Conservation (phyloP, 1,284 basidiomycete species). For the Ceratobasidium sp. region DNA sequence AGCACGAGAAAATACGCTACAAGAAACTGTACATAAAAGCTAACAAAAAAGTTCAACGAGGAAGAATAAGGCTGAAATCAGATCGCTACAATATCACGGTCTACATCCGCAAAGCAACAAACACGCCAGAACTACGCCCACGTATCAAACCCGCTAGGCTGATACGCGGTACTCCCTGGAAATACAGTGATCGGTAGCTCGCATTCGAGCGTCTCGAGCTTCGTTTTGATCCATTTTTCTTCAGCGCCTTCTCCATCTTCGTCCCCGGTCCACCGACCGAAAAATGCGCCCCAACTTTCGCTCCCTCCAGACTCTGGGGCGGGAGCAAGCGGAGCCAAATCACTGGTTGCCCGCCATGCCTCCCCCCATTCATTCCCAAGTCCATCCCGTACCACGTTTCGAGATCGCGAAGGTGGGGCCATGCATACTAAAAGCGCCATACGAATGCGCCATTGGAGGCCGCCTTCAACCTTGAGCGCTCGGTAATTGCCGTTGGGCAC, state of each 20-base stretch:
- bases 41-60: background rate
- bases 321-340: constrained; percentile 61
- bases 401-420: constrained; percentile 58
- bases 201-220: constrained; percentile 86
- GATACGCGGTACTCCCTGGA: constrained; percentile 88
- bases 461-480: constrained; percentile 56
- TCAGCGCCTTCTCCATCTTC: constrained; percentile 48
- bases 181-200: constrained; percentile 88
- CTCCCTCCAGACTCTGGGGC: background rate
- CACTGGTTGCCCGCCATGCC: constrained; percentile 65
- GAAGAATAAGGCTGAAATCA: background rate
- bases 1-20: constrained; percentile 24
- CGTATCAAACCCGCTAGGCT: constrained; percentile 81
- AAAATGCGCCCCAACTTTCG: constrained; percentile 60
- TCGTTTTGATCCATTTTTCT: constrained; percentile 67
- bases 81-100: background rate
- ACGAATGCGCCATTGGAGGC: constrained; percentile 85
- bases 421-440: constrained; percentile 57
- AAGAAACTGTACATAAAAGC: constrained; percentile 1
- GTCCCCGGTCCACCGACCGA: constrained; percentile 61
- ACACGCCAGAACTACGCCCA: constrained; percentile 47
- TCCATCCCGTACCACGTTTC: constrained; percentile 64
- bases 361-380: constrained; percentile 68
- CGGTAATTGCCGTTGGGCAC: background rate
- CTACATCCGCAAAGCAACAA: background rate